Evolutionary conservation across 2,329 filamentous ascomycete genomes (phyloP), one percentile per base, ranked within the genome.

Genomic region (Arthroderma sp.): DNA sequence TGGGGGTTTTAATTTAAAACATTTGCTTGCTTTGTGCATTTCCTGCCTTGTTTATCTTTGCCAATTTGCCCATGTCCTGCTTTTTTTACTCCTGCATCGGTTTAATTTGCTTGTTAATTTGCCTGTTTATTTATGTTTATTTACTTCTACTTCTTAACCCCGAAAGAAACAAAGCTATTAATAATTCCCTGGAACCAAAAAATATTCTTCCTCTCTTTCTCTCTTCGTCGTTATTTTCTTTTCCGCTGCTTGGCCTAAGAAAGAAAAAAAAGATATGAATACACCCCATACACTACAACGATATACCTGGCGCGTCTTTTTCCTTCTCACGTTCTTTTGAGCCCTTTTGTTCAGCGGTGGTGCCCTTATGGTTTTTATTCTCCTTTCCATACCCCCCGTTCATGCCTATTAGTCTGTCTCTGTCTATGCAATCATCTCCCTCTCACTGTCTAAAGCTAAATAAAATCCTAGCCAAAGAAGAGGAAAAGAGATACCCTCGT

Each of bases 1-100:
- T 47, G 54, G 33, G 25, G 41, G 47, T 37, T 23, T 44, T 58
- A 43, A 37, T 51, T n/a, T 28, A 31, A 37, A 33, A 49, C 49
- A 49, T 37, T 23, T 25, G 7, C 25, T 28, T 38, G 3, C 15
- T 51, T 8, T 13, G 19, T 44, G 19, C 41, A 44, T 44, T 4
- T n/a, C n/a, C n/a, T n/a, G 19, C 21, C 19, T 25, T 28, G 17
- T 23, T 31, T 31, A 31, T 31, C 28, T n/a, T 19, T 44, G 41
- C 19, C 41, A 44, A 44, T 44, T 44, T 44, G 21, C 21, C n/a
- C 19, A 44, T 44, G 41, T 44, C 41, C 21, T 11, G 41, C 13
- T 11, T 44, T 23, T 9, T 19, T 43, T n/a, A 13, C 39, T n/a
- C 41, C 41, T 47, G 41, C 41, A 47, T 47, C 41, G 23, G 41